Evolutionary conservation across 176 grass and related monocot genomes (phyloP).

Genomic region (Oryza nivara): DNA sequence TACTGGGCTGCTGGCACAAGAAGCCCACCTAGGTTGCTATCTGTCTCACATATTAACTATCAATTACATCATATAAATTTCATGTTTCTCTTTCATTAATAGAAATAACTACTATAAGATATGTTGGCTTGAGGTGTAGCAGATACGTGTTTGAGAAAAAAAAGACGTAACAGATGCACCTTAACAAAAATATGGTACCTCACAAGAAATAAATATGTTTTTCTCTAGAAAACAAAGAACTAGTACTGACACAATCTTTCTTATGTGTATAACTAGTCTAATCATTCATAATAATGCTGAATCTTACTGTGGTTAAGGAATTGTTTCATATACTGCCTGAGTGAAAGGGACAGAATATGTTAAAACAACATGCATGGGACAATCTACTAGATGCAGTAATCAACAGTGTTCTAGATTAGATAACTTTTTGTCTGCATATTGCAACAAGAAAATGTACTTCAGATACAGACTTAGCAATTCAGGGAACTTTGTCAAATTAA

Average conservation of each 20-base stretch:
- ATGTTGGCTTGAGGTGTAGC: slow-evolving; percentile 10
- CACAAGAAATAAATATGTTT: background rate
- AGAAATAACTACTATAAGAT: slow-evolving; percentile 8
- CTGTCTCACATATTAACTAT: slow-evolving; percentile 18
- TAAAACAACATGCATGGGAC: background rate
- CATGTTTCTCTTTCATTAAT: background rate
- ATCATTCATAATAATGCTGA: background rate
- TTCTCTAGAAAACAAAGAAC: slow-evolving; percentile 2
- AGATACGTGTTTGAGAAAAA: background rate
- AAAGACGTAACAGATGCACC: background rate
- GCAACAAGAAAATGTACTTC: slow-evolving; percentile 4
- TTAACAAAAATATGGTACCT: slow-evolving; percentile 8
- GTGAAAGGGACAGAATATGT: background rate
- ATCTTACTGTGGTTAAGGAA: background rate
- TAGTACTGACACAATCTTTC: background rate
- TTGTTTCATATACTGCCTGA: slow-evolving; percentile 9
- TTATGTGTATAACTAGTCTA: slow-evolving; percentile 2
- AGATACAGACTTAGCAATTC: background rate
- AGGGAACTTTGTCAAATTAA: slow-evolving; percentile 1
- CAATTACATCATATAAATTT: slow-evolving; percentile 4
- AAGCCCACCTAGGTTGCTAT: slow-evolving; percentile 9
- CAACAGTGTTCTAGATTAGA: slow-evolving; percentile 8
- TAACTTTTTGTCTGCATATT: slow-evolving; percentile 16
- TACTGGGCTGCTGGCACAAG: background rate
- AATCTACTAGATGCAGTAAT: background rate